Base-by-base conservation (phyloP, 2,329 filamentous ascomycete species). In the Pyrenophora tritici-repentis region DNA sequence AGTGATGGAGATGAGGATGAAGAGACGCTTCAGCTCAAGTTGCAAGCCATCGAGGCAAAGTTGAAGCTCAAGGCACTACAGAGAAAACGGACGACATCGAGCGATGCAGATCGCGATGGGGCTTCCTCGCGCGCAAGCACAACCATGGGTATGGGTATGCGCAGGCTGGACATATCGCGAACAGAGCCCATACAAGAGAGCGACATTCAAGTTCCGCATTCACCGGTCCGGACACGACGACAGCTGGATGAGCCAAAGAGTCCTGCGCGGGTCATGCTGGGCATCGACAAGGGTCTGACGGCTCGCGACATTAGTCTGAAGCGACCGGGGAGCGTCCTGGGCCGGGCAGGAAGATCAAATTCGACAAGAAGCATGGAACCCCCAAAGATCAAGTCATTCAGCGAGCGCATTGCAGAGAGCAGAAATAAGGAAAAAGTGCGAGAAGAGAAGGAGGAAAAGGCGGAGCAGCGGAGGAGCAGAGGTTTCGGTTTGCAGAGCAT, bases 11-110 rank as follows among this genome's bases (percentile, higher is more conserved):
- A 85, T 69, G 92, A 90, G 4, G 88, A 81, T 7, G 93, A 97
- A 72, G 92, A 97, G 77, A 95, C 86, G 1, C 76, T 97, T 29
- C 85, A 95, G 67, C 77, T 99, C 56, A 87, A 96, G 70, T 78
- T 97, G 4, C 86, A 92, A 58, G 91, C 90, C 47, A 96, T 99
- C 51, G 87, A 97, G 73, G 91, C 92, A 6, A 87, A 88, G 53
- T 76, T 97, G 44, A 94, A 88, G 73, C 75, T 97, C 58, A 97
- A 97, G 74, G 91, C 88, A 67, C 77, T 97, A 12, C 89, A 94
- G 18, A 84, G 80, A 67, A 75, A 79, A 42, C 65, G 70, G 22
- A 50, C 71, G 55, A 26, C 56, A 5, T 58, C 58, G 8, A 60
- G 42, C 2, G 61, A 65, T 14, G 53, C 42, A 6, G 63, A 68